Conservation (phyloP, 108 stramenopile species). For the Pelagomonas calceolata region DNA sequence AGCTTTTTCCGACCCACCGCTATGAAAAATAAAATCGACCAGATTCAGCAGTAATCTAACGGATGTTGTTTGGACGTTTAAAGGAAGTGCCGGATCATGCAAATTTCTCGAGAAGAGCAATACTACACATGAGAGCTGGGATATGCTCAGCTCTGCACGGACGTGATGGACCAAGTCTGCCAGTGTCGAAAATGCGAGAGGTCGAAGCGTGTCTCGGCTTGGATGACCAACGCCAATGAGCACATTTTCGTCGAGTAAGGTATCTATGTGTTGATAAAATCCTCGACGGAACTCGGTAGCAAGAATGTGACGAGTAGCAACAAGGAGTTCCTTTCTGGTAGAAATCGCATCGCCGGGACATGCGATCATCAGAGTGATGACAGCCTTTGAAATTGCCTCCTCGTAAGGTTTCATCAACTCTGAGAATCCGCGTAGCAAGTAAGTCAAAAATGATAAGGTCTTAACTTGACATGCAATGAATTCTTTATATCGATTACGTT, state of each 20-base stretch:
- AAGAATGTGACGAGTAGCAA: slow-evolving; percentile 77
- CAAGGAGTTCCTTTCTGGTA: slow-evolving; percentile 71
- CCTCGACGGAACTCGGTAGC: slow-evolving; percentile 76
- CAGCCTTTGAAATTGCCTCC: slow-evolving; percentile 57
- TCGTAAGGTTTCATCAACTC: slow-evolving; percentile 66
- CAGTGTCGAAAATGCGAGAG: slow-evolving; percentile 74
- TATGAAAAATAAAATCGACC: slow-evolving; percentile 68
- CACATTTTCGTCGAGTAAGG: slow-evolving; percentile 73
- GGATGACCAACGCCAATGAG: slow-evolving; percentile 11
- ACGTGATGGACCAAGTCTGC: slow-evolving; percentile 81
- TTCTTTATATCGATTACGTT: slow-evolving; percentile 25
- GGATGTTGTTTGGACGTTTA: slow-evolving; percentile 69
- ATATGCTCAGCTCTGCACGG: slow-evolving; percentile 50
- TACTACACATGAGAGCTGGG: slow-evolving; percentile 70
- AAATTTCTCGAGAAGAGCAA: slow-evolving; percentile 71
- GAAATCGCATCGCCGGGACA: slow-evolving; percentile 66
- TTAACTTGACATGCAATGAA: slow-evolving; percentile 73
- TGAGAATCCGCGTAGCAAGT: slow-evolving; percentile 61
- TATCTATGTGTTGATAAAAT: slow-evolving; percentile 72
- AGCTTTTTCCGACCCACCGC: no score
- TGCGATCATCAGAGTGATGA: slow-evolving; percentile 61
- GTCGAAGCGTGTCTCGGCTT: slow-evolving; percentile 32
- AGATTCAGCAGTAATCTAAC: slow-evolving; percentile 73
- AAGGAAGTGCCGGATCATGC: slow-evolving; percentile 62
- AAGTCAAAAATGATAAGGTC: slow-evolving; percentile 77